phyloP scores from a whole-genome alignment of 2,329 filamentous ascomycete genomes.

The Chaetomiaceae sp. region DNA sequence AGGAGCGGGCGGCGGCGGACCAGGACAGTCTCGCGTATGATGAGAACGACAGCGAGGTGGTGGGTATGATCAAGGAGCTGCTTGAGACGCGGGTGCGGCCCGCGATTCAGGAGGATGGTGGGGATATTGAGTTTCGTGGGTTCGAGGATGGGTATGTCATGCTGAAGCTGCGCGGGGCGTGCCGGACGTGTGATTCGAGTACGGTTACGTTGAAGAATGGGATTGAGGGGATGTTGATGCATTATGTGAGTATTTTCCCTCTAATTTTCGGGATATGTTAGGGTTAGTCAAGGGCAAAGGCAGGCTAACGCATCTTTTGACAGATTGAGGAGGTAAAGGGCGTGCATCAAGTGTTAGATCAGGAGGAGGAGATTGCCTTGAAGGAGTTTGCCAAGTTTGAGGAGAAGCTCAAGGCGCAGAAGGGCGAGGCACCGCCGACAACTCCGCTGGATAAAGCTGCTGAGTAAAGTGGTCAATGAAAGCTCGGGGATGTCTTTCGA shows the following conservation, averaged over 20 bases:
- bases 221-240: constrained; percentile 98
- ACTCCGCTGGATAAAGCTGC: constrained; percentile 37
- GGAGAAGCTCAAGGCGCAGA: constrained; percentile 65
- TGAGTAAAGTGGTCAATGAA: constrained; percentile 22
- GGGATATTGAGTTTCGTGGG: constrained; percentile 91
- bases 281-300: not conserved
- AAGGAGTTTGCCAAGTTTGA: constrained; percentile 93
- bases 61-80: constrained; percentile 98
- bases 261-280: not conserved
- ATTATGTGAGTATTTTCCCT: constrained; percentile 63
- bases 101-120: constrained; percentile 94
- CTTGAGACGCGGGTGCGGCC: constrained; percentile 92
- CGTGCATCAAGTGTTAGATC: constrained; percentile 83
- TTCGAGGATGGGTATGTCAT: constrained; percentile 83
- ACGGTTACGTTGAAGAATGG: constrained; percentile 96
- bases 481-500: too few species aligned
- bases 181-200: constrained; percentile 92
- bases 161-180: constrained; percentile 86
- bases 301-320: constrained; percentile 2
- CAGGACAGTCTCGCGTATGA: constrained; percentile 75
- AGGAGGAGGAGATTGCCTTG: constrained; percentile 84
- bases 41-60: constrained; percentile 88
- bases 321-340: constrained; percentile 94
- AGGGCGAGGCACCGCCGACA: constrained; percentile 38
- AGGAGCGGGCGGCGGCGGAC: constrained; percentile 46